Conservation (phyloP, 2,329 filamentous ascomycete species). For the Penicillium sp. region DNA sequence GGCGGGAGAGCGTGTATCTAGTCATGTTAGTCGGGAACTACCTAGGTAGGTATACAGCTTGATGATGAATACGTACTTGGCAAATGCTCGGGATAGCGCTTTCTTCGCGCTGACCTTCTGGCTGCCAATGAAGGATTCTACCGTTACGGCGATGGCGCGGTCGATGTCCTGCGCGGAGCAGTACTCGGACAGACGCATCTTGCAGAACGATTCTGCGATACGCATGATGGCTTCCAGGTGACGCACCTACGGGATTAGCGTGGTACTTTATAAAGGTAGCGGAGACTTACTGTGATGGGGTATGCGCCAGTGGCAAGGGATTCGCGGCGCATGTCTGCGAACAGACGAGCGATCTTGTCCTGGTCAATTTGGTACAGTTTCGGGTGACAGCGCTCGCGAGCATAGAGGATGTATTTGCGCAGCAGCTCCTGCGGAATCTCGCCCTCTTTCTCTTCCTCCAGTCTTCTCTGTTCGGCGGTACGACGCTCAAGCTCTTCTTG, state of each 20-base stretch:
- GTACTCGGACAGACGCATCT: slow-evolving; percentile 97
- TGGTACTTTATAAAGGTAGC: background rate
- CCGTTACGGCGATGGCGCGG: slow-evolving; percentile 90
- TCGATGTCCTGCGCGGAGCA: slow-evolving; percentile 87
- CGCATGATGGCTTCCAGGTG: slow-evolving; percentile 97
- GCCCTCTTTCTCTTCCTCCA: slow-evolving; percentile 52
- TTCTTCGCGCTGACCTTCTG: slow-evolving; percentile 99
- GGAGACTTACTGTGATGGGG: slow-evolving; percentile 78
- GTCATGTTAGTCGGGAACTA: slow-evolving; percentile 8
- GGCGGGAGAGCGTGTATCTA: slow-evolving; percentile 38
- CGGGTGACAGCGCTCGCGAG: slow-evolving; percentile 77
- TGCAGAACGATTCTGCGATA: slow-evolving; percentile 87
- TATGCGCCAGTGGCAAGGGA: slow-evolving; percentile 91
- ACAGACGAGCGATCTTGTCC: slow-evolving; percentile 89
- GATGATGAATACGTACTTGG: slow-evolving; percentile 67
- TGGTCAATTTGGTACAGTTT: slow-evolving; percentile 97
- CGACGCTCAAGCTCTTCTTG: slow-evolving; percentile 45
- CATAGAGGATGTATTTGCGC: slow-evolving; percentile 94
- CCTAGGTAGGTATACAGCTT: too few relatives aligned
- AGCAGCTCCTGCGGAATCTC: slow-evolving; percentile 87
- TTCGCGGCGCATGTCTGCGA: slow-evolving; percentile 93
- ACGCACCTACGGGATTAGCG: slow-evolving; percentile 60
- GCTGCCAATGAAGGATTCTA: slow-evolving; percentile 90
- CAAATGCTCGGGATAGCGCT: slow-evolving; percentile 85
- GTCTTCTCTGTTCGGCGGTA: slow-evolving; percentile 37